Evolutionary conservation across 805 yeast species (phyloP).

Genomic region (Cyberlindnera amylophila): DNA sequence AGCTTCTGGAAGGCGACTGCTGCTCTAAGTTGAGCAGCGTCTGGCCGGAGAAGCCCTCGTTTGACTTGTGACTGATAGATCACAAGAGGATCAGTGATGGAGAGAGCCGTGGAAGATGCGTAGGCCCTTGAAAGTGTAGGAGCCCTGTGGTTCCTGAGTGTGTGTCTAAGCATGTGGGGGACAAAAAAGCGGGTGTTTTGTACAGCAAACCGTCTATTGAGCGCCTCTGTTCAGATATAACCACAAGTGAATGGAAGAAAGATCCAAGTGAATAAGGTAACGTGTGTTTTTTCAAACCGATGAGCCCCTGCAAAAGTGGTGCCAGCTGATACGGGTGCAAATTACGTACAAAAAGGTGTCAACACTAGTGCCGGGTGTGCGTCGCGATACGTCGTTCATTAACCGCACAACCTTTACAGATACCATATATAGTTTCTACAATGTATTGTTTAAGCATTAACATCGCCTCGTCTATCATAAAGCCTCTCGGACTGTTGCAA

Average conservation of each 20-base stretch:
- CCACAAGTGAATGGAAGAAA: too few species aligned
- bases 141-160: background rate
- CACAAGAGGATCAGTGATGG: conserved; percentile 60
- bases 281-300: background rate
- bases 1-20: conserved; percentile 61
- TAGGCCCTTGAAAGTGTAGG: background rate
- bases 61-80: conserved; percentile 51
- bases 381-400: conserved; percentile 2
- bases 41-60: conserved; percentile 49
- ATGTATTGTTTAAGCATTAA: too few species aligned
- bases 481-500: too few species aligned
- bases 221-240: too few species aligned
- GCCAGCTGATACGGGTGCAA: too few species aligned
- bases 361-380: background rate
- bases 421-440: background rate
- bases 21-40: conserved; percentile 57
- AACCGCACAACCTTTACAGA: too few species aligned
- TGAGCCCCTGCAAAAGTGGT: too few species aligned
- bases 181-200: background rate
- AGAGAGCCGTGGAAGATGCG: conserved; percentile 23
- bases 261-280: background rate
- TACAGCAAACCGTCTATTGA: too few species aligned
- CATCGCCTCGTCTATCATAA: too few species aligned
- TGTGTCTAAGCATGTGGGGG: background rate
- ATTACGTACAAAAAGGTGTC: background rate